Base-by-base conservation (phyloP, 148 eudicot species). In the Rhododendron kiyosumense region DNA sequence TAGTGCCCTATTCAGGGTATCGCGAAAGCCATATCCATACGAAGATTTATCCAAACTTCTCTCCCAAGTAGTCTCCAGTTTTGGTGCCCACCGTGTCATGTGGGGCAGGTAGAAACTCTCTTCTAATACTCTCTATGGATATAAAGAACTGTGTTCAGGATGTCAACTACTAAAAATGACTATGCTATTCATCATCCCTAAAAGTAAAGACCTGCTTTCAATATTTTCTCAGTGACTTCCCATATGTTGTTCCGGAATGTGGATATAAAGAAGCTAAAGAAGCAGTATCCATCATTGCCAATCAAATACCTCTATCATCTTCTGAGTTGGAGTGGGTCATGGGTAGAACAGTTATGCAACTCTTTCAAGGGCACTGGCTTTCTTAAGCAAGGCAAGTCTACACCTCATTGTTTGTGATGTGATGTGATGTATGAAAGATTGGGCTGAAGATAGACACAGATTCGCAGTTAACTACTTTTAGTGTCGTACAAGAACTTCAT, bases 11-110 rank as follows among this genome's bases (percentile, higher is more conserved):
- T 94, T 96, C 90, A 89, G 99, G 88, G 92, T 94, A 54, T 95
- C 99, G 22, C 92, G 95, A 87, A 89, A 88, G 89, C 84, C 91
- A 46, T 94, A 86, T 87, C 99, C 99, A 18, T 96, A 92, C 81
- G 89, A 86, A 78, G 99, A 96, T 88, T 86, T 96, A 82, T 88
- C 96, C 45, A 43, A 84, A 32, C 52, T 90, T 85, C 85, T 96
- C 28, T 88, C 94, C 65, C 89, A 94, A 87, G 81, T 94, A 54
- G 91, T 95, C 79, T 89, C 93, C 67, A 90, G 89, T 85, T 96
- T 90, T 88, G 99, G 99, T 78, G 96, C 98, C 88, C 87, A 91
- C 88, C 95, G 98, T 79, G 86, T 96, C 88, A 96, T 96, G 99
- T 96, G 98, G 98, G 98, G 99, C 85, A 96, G 98, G 99, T 94